Base-by-base conservation (phyloP, 2,329 filamentous ascomycete species). In the Ceratocystis smalleyi region DNA sequence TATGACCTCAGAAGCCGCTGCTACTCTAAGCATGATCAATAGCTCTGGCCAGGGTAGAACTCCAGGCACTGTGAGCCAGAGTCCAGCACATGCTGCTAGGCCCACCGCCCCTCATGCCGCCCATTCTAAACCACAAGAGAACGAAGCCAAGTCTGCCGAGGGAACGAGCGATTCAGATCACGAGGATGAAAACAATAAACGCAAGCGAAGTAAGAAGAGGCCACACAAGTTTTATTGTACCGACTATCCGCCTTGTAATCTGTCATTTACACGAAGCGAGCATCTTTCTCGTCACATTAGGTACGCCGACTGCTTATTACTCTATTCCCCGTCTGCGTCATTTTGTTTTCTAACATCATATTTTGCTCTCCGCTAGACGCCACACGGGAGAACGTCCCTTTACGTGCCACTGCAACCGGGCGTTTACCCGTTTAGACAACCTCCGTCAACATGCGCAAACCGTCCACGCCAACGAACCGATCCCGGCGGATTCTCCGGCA, bases 341-440 rank as follows among this genome's bases (percentile, higher is more conserved):
- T 19, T 19, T 55, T 45, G 22, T 62, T 32, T 57, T 24, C 57
- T 61, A 64, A 64, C 43, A 43, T 49, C 43, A 32, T 35, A 12
- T 43, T 19, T n/a, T 30, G 51, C 40, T 43, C 32, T 45, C 51
- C 10, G 62, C 19, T 68, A 94, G 91, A 70, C 97, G 97, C 82
- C 94, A 99, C 71, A 99, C 94, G 0, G 94, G 94, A 63, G 94
- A 99, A 77, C 85, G 94, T 32, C 94, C 94, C 0, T 99, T 97
- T 71, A 88, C 95, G 74, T 99, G 94, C 69, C 94, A 97, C 74
- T 99, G 94, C 74, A 89, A 87, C 1, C 84, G 94, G 61, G 84
- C 91, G n/a, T 66, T 66, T 22, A 64, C 64, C 27, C 64, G 64
- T 19, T 32, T 67, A 43, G 60, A 68, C 59, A 64, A 67, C 72